Evolutionary conservation across 768 basidiomycete species (phyloP).

Genomic region (Austroboletus eburneus): DNA sequence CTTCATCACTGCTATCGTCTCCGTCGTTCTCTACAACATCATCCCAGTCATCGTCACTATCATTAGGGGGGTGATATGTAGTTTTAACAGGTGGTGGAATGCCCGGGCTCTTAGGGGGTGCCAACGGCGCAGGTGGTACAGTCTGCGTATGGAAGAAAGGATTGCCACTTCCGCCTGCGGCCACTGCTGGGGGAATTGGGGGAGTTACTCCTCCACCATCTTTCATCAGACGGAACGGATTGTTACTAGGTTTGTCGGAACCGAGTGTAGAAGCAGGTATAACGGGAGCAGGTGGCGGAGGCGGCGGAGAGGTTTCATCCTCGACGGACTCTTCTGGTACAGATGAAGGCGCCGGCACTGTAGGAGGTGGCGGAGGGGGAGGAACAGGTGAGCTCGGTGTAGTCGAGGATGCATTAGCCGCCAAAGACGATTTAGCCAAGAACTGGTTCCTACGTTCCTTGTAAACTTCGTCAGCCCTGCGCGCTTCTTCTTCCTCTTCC

Average conservation of each 20-base stretch:
- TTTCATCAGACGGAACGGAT: conserved; percentile 72
- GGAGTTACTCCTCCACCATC: conserved; percentile 38
- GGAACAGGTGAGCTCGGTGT: conserved; percentile 32
- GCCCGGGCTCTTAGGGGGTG: conserved; percentile 33
- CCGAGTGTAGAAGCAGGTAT: conserved; percentile 27
- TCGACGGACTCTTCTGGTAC: conserved; percentile 10
- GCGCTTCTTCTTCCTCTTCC: conserved; percentile 57
- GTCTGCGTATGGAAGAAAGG: conserved; percentile 67
- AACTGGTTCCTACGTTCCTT: conserved; percentile 30
- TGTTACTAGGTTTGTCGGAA: conserved; percentile 56
- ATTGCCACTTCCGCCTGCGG: conserved; percentile 54
- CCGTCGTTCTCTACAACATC: conserved; percentile 71
- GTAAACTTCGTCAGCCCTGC: conserved; percentile 41
- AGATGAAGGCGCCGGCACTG: conserved; percentile 26
- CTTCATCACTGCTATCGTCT: conserved; percentile 76
- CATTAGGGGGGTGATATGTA: conserved; percentile 55
- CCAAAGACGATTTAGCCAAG: conserved; percentile 33
- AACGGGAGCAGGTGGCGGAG: conserved; percentile 27
- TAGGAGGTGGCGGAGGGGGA: conserved; percentile 36
- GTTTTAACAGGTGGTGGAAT: conserved; percentile 49
- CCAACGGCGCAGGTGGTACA: conserved; percentile 32
- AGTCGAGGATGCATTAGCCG: conserved; percentile 24
- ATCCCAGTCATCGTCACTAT: conserved; percentile 79
- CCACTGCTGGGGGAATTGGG: conserved; percentile 15
- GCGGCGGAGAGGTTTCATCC: conserved; percentile 30